Conservation (phyloP, 176 grass and related monocot genomes). For the Olyra latifolia region DNA sequence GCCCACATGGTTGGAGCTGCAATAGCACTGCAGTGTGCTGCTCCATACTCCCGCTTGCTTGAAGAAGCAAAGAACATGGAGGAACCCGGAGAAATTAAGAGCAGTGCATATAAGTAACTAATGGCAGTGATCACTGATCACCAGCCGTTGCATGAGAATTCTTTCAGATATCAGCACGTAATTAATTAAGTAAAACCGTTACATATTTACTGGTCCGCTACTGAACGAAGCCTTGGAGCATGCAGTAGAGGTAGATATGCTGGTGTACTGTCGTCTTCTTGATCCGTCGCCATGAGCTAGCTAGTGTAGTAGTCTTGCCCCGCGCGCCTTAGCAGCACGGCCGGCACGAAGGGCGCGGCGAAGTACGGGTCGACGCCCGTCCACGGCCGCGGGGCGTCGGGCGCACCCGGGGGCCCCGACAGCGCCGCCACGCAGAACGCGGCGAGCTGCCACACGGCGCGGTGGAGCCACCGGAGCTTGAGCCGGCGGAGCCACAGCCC, state of each 20-base stretch:
- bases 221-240: neutral
- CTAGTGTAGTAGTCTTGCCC: neutral
- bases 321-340: slow-evolving; percentile 18
- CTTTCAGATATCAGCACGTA: neutral
- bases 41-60: neutral
- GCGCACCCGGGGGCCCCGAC: neutral
- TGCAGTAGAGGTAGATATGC: neutral
- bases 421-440: slow-evolving; percentile 41
- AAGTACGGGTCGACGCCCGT: slow-evolving; percentile 43
- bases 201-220: neutral
- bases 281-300: neutral
- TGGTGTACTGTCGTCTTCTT: neutral
- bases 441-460: slow-evolving; percentile 35
- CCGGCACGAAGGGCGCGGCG: slow-evolving; percentile 53
- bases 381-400: slow-evolving; percentile 20
- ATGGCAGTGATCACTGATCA: neutral
- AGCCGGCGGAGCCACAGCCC: slow-evolving; percentile 16
- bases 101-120: neutral
- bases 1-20: neutral
- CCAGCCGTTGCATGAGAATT: neutral
- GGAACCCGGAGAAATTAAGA: neutral
- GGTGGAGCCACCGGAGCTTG: slow-evolving; percentile 31
- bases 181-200: neutral
- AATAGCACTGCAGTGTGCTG: neutral
- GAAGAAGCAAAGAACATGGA: neutral